Conservation (phyloP, 306 rosid genomes). For the Sechiopsis laciniata region DNA sequence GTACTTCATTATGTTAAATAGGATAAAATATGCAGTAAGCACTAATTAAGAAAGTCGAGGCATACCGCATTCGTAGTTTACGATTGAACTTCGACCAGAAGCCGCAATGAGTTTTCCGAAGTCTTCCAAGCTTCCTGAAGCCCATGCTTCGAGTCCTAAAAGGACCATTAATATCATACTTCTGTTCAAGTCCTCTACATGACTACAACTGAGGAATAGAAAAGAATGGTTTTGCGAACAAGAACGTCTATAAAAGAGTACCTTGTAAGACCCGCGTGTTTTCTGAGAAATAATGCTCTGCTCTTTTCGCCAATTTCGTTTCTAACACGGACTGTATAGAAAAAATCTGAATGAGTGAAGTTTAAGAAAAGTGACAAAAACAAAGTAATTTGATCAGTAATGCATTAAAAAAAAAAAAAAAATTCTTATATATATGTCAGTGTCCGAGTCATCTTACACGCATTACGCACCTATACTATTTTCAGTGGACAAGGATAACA, state of each 20-base stretch:
- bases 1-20: neutral
- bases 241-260: conserved; percentile 23
- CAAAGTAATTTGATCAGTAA: neutral
- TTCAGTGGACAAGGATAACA: too few species aligned
- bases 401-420: too few species aligned
- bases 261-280: conserved; percentile 76
- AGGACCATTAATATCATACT: conserved; percentile 26
- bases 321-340: conserved; percentile 52
- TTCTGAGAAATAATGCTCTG: conserved; percentile 91
- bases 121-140: conserved; percentile 54
- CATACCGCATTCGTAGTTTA: conserved; percentile 88
- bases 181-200: neutral
- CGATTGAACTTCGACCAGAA: conserved; percentile 86
- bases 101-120: conserved; percentile 74
- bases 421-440: too few species aligned
- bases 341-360: conserved; percentile 1
- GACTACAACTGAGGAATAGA: too few species aligned
- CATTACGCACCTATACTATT: too few species aligned
- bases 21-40: neutral
- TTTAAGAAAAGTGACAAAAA: conserved; percentile 1
- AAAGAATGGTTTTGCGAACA: conserved; percentile 11
- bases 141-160: conserved; percentile 88
- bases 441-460: too few species aligned
- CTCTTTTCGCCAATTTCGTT: conserved; percentile 60
- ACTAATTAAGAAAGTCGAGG: neutral